These are phyloP conservation scores for Solanum ossicruentum DNA, from an alignment of 257 asterid genomes.

Conservation along the genomic window DNA sequence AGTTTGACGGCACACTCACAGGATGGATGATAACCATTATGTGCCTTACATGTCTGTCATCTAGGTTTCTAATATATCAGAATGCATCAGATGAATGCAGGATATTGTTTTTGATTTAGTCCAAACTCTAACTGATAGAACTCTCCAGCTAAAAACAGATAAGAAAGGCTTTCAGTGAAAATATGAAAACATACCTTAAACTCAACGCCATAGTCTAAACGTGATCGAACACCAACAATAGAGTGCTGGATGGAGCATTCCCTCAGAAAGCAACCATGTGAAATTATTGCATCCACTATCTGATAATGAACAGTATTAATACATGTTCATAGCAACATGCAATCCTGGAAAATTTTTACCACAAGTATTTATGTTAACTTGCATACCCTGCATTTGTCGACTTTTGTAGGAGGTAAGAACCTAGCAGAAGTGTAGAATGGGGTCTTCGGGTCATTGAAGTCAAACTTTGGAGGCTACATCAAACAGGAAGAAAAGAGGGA, in stretches of 20 bases:
- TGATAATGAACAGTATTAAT: constrained; percentile 12
- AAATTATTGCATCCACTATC: constrained; percentile 79
- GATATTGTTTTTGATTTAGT: not conserved
- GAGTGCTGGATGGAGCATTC: constrained; percentile 79
- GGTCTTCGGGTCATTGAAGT: constrained; percentile 69
- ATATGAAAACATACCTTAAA: constrained; percentile 37
- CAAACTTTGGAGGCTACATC: constrained; percentile 66
- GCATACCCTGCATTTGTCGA: constrained; percentile 79
- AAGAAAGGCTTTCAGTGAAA: not conserved
- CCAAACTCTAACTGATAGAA: not conserved
- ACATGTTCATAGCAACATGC: not conserved
- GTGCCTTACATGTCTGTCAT: not conserved
- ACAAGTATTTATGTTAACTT: not conserved
- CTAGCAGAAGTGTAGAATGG: constrained; percentile 89
- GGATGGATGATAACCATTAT: not conserved
- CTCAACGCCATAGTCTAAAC: constrained; percentile 78
- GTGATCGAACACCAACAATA: constrained; percentile 76
- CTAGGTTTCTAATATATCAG: not conserved
- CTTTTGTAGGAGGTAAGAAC: constrained; percentile 85
- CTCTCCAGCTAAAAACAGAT: not conserved
- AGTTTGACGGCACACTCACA: not conserved
- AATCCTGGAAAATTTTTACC: not conserved
- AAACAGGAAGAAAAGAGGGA: not conserved
- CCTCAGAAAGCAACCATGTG: constrained; percentile 86
- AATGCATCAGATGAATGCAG: not conserved